Evolutionary conservation across 2,329 filamentous ascomycete species (phyloP).

Genomic region (Ceratocystis variospora): DNA sequence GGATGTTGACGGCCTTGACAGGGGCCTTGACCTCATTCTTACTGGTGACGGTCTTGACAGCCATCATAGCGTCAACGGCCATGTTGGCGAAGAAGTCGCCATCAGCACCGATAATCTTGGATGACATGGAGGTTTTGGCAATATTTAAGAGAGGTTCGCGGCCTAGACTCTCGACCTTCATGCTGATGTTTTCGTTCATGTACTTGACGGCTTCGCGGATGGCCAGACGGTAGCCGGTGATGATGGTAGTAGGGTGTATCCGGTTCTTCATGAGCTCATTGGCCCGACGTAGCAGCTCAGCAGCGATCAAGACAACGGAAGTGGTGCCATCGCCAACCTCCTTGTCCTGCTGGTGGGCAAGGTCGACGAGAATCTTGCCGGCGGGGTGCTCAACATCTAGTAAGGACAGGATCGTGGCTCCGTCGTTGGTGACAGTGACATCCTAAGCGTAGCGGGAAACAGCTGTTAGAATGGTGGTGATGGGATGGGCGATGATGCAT

Average conservation of each 20-base stretch:
- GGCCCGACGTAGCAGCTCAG: slow-evolving; percentile 79
- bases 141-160: slow-evolving; percentile 86
- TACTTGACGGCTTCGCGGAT: slow-evolving; percentile 95
- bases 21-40: slow-evolving; percentile 88
- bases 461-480: background rate
- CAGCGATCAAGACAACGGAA: slow-evolving; percentile 91
- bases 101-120: slow-evolving; percentile 94
- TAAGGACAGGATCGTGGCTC: slow-evolving; percentile 87
- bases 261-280: slow-evolving; percentile 99
- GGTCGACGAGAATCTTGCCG: slow-evolving; percentile 93
- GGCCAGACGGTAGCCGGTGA: slow-evolving; percentile 91
- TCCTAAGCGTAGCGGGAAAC: slow-evolving; percentile 41
- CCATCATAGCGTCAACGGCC: slow-evolving; percentile 90
- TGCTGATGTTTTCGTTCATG: slow-evolving; percentile 96
- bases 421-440: slow-evolving; percentile 97
- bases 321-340: slow-evolving; percentile 98
- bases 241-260: slow-evolving; percentile 98
- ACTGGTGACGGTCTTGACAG: slow-evolving; percentile 87
- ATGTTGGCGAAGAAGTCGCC: slow-evolving; percentile 95
- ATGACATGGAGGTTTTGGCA: slow-evolving; percentile 97
- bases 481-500: slow-evolving; percentile 17
- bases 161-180: slow-evolving; percentile 83
- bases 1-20: slow-evolving; percentile 96
- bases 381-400: slow-evolving; percentile 96
- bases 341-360: slow-evolving; percentile 97